Percentiles rank a stretch among this genome's conserved stretches.
These are phyloP conservation scores for Earliella scabrosa DNA, from an alignment of 1,284 basidiomycete species.

Conservation along the genomic window DNA sequence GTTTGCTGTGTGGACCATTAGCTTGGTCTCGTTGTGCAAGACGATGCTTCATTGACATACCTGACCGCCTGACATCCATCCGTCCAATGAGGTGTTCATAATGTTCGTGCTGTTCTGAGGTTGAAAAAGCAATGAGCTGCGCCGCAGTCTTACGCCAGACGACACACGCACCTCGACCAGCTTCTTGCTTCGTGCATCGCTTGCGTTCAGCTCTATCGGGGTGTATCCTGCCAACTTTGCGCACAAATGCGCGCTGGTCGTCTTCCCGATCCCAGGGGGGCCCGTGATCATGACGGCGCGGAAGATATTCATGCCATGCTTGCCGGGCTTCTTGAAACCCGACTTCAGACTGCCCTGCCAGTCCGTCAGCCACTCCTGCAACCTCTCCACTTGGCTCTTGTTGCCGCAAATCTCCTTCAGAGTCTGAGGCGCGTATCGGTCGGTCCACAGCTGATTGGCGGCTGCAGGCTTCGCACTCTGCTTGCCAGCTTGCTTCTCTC, in stretches of 20 bases:
- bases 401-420: conserved; percentile 96
- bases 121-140: too few species aligned
- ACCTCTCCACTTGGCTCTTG: conserved; percentile 88
- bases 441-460: conserved; percentile 88
- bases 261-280: conserved; percentile 97
- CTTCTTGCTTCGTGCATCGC: conserved; percentile 95
- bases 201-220: conserved; percentile 95
- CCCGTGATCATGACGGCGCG: conserved; percentile 92
- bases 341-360: conserved; percentile 76
- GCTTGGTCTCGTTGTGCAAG: background rate
- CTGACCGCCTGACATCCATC: conserved; percentile 75
- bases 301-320: conserved; percentile 85
- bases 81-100: conserved; percentile 87
- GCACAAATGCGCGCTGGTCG: conserved; percentile 92
- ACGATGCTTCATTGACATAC: conserved; percentile 40
- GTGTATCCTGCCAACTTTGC: conserved; percentile 90
- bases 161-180: conserved; percentile 75
- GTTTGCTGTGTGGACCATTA: conserved; percentile 48
- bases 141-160: background rate
- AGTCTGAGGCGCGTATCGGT: conserved; percentile 88
- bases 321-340: conserved; percentile 94
- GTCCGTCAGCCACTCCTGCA: conserved; percentile 85
- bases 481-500: conserved; percentile 58
- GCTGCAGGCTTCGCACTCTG: conserved; percentile 40
- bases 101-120: conserved; percentile 88